These are phyloP conservation scores for Thermochaetoides thermophila DNA, from an alignment of 495 filamentous ascomycete species.

Conservation along the genomic window DNA sequence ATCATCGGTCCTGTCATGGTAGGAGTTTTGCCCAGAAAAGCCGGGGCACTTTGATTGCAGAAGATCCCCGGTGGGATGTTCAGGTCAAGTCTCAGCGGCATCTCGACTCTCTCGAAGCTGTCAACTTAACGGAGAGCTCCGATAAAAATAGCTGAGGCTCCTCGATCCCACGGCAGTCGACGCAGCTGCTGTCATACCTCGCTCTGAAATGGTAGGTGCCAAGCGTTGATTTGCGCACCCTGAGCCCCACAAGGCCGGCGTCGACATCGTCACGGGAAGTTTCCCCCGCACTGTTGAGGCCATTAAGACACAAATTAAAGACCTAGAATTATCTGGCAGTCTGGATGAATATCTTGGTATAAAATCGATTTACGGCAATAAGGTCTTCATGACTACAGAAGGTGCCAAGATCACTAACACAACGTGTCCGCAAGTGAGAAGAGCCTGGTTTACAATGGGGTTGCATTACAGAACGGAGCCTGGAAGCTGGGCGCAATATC, in stretches of 20 bases:
- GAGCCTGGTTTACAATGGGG: neutral
- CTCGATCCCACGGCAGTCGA: too few relatives aligned
- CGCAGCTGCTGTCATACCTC: too few relatives aligned
- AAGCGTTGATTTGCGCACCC: too few relatives aligned
- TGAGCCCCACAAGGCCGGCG: too few relatives aligned
- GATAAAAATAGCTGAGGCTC: neutral
- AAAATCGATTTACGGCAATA: too few relatives aligned
- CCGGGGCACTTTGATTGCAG: conserved; percentile 13
- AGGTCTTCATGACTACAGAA: too few relatives aligned
- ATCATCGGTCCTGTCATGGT: conserved; percentile 56
- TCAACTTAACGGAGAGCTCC: neutral
- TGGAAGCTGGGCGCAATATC: conserved; percentile 1
- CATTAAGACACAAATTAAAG: too few relatives aligned
- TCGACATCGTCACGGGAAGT: too few relatives aligned
- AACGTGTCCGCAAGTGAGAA: conserved; percentile 1
- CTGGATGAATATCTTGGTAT: too few relatives aligned
- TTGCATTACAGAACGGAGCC: conserved; percentile 2
- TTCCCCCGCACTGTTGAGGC: too few relatives aligned
- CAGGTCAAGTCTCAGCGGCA: conserved; percentile 4
- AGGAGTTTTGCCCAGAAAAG: conserved; percentile 39
- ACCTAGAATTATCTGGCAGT: too few relatives aligned
- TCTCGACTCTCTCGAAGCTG: neutral
- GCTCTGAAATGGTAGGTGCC: too few relatives aligned
- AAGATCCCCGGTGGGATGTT: conserved; percentile 13
- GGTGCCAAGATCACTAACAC: neutral